These are phyloP conservation scores for Magnolia sinica DNA, from an alignment of 164 flowering plant species.

Conservation along the genomic window DNA sequence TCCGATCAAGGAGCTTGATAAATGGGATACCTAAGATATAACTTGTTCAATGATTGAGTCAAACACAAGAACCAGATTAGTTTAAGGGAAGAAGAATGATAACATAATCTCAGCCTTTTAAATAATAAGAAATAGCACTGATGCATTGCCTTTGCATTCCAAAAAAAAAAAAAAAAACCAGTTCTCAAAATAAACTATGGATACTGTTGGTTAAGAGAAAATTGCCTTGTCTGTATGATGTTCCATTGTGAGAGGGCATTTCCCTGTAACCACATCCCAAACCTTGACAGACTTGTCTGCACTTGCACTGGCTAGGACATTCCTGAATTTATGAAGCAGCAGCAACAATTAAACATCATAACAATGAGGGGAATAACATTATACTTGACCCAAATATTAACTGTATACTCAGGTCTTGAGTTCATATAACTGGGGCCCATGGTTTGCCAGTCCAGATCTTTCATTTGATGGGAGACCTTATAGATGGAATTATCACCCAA, in stretches of 20 bases:
- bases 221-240: slow-evolving; percentile 86
- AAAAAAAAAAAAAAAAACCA: not conserved
- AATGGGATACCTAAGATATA: too few relatives aligned
- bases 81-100: not conserved
- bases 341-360: not conserved
- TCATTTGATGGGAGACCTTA: not conserved
- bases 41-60: too few relatives aligned
- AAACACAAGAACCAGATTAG: not conserved
- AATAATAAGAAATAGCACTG: not conserved
- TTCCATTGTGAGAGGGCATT: slow-evolving; percentile 70
- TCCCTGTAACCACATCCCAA: slow-evolving; percentile 80
- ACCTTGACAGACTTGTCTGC: slow-evolving; percentile 85
- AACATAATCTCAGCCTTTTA: not conserved
- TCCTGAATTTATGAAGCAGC: slow-evolving; percentile 38
- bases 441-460: too few relatives aligned
- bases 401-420: too few relatives aligned
- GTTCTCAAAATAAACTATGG: not conserved
- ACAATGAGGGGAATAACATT: not conserved
- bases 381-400: not conserved
- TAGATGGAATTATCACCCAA: not conserved
- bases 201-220: not conserved
- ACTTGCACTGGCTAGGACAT: slow-evolving; percentile 93
- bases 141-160: not conserved
- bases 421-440: too few relatives aligned
- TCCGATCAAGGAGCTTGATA: too few relatives aligned